phyloP scores from a whole-genome alignment of 2,329 filamentous ascomycete species.

The Penicillium brevicompactum region DNA sequence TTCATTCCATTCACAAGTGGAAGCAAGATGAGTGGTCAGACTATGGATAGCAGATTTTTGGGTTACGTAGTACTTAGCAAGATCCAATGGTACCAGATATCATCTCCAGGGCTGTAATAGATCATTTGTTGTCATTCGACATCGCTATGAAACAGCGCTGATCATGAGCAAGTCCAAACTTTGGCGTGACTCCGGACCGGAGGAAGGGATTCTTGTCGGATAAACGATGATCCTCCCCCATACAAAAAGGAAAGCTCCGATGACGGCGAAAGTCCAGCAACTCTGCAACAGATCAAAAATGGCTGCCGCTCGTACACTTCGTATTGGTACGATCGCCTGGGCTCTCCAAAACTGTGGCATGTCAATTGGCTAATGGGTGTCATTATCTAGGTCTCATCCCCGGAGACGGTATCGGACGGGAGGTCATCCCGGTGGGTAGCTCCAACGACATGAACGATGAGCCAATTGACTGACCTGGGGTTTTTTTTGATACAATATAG shows the following conservation, averaged over 20 bases:
- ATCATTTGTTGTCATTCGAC: no score
- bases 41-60: no score
- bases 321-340: slow-evolving; percentile 60
- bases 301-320: slow-evolving; percentile 64
- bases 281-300: slow-evolving; percentile 25
- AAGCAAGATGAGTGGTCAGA: no score
- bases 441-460: slow-evolving; percentile 3
- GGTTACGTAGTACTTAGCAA: no score
- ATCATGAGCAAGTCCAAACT: background rate
- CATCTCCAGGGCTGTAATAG: no score
- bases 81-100: no score
- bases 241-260: slow-evolving; percentile 33
- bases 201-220: slow-evolving; percentile 19
- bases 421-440: slow-evolving; percentile 79
- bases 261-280: slow-evolving; percentile 28
- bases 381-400: slow-evolving; percentile 77
- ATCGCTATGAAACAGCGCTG: background rate
- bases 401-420: slow-evolving; percentile 96
- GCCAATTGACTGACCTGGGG: slow-evolving; percentile 14
- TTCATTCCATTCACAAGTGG: no score
- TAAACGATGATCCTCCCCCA: slow-evolving; percentile 21
- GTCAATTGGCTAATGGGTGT: slow-evolving; percentile 10
- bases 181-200: slow-evolving; percentile 14
- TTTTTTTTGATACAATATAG: slow-evolving; percentile 29
- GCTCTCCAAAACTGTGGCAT: background rate